A percentile compares a stretch with the other conserved stretches of the same genome.
Conservation (phyloP, 2,329 filamentous ascomycete genomes). For the Diaporthe vaccinii region DNA sequence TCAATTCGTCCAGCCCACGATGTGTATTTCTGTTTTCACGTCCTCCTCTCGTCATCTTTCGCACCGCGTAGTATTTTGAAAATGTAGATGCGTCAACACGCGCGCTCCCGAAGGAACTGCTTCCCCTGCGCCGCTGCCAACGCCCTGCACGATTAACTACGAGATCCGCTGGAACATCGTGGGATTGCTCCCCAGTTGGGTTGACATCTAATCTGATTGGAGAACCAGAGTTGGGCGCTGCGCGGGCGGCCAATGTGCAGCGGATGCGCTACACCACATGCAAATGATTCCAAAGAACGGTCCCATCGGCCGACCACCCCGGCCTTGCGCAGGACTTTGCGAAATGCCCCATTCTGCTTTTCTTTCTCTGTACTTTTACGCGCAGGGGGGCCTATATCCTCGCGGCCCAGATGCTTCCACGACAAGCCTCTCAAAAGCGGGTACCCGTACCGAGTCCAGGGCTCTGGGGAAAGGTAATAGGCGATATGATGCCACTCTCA, state of each 20-base stretch:
- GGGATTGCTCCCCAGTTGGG: background rate
- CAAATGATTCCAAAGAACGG: slow-evolving; percentile 39
- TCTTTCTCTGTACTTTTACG: background rate
- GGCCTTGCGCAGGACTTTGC: slow-evolving; percentile 39
- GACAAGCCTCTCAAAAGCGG: background rate
- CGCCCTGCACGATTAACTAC: slow-evolving; percentile 32
- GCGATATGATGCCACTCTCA: slow-evolving; percentile 22
- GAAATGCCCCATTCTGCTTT: background rate
- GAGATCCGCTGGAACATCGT: slow-evolving; percentile 27
- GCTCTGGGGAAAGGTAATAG: background rate
- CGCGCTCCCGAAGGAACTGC: background rate
- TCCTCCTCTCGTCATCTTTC: background rate
- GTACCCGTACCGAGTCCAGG: slow-evolving; percentile 25
- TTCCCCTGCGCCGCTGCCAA: background rate
- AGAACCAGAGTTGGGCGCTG: background rate
- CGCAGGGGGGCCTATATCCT: background rate
- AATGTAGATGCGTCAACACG: background rate
- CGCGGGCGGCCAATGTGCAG: slow-evolving; percentile 6
- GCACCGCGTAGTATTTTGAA: background rate
- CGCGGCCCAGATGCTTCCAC: background rate
- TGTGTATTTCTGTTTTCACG: background rate
- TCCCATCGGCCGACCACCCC: slow-evolving; percentile 6
- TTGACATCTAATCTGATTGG: background rate
- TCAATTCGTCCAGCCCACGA: background rate
- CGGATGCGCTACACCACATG: slow-evolving; percentile 14